Conservation (phyloP, 495 filamentous ascomycete genomes). For the Penicillium ucsense region DNA sequence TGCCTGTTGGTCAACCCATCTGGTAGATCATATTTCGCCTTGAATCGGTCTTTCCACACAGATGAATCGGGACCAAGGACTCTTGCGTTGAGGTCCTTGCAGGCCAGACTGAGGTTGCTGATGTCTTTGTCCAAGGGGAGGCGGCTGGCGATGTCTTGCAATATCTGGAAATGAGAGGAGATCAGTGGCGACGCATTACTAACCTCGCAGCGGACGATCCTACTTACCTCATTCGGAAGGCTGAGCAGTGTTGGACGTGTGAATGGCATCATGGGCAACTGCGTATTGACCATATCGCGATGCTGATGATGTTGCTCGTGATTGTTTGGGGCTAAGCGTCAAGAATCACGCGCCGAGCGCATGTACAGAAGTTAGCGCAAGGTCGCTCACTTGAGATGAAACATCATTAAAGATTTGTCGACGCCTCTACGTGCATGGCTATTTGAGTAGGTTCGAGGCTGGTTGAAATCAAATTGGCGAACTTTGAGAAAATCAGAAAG, state of each 20-base stretch:
- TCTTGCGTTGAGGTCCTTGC: constrained; percentile 9
- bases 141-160: constrained; percentile 28
- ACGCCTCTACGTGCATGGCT: no score
- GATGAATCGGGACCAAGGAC: constrained; percentile 14
- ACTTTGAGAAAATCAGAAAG: no score
- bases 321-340: no score
- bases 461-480: no score
- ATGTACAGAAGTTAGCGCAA: no score
- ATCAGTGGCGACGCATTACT: neutral
- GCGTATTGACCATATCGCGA: no score
- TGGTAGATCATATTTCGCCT: constrained; percentile 25
- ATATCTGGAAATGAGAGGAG: constrained; percentile 16
- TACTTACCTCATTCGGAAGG: constrained; percentile 21
- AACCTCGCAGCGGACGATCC: neutral
- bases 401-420: no score
- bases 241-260: constrained; percentile 3
- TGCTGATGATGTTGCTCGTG: no score
- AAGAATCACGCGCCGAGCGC: no score
- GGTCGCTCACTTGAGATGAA: no score
- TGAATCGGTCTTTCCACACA: constrained; percentile 28
- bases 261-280: no score
- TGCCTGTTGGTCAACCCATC: constrained; percentile 8
- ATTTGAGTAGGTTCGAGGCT: no score
- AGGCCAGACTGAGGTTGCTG: constrained; percentile 17
- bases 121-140: constrained; percentile 26